These are phyloP conservation scores for Colletotrichum paranaense DNA, from an alignment of 2,329 filamentous ascomycete genomes.

Conservation along the genomic window DNA sequence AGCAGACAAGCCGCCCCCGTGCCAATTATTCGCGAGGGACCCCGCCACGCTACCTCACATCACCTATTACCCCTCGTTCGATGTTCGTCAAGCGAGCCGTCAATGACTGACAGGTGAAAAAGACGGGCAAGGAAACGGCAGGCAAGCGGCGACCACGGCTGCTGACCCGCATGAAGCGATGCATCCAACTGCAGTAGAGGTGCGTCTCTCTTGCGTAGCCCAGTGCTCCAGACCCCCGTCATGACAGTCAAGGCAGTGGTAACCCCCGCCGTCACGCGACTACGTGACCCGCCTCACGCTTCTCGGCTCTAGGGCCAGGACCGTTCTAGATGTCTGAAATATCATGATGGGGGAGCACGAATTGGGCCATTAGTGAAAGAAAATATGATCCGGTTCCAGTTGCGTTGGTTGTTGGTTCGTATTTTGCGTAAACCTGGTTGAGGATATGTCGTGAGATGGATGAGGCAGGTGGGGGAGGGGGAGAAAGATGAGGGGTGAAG, in stretches of 20 bases:
- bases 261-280: slow-evolving; percentile 22
- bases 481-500: no score
- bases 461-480: not conserved
- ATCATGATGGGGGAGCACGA: not conserved
- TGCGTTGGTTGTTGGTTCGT: no score
- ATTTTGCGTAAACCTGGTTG: no score
- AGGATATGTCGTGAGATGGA: no score
- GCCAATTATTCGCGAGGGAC: not conserved
- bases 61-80: not conserved
- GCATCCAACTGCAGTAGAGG: slow-evolving; percentile 18
- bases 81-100: not conserved
- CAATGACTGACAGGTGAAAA: slow-evolving; percentile 1
- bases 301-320: slow-evolving; percentile 4
- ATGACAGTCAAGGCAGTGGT: no score
- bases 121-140: not conserved
- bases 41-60: not conserved
- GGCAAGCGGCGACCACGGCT: slow-evolving; percentile 1
- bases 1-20: not conserved
- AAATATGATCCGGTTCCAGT: no score
- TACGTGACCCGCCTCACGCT: not conserved
- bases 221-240: slow-evolving; percentile 1
- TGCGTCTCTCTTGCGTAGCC: slow-evolving; percentile 16
- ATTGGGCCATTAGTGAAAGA: no score
- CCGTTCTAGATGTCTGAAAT: not conserved
- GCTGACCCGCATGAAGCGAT: slow-evolving; percentile 23